Evolutionary conservation across 1,139 yeast species (phyloP).

Genomic region (Zygotorulaspora mrakii): DNA sequence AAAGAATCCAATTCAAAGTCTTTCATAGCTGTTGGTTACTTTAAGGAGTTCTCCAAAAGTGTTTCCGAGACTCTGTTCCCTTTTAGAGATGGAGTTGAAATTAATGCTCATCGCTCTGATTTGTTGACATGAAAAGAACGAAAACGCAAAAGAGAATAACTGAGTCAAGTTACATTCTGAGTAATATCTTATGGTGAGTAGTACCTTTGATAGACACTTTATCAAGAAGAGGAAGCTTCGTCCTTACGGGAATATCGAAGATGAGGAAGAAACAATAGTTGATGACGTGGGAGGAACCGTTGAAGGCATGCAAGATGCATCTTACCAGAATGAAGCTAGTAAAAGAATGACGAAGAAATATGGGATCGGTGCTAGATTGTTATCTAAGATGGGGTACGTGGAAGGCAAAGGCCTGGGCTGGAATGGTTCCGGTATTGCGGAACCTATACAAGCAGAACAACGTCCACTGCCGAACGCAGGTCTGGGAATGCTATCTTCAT

Average conservation of each 20-base stretch:
- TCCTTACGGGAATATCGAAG: conserved; percentile 14
- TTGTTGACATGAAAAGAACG: no score
- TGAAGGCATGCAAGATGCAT: conserved; percentile 12
- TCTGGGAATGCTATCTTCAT: conserved; percentile 47
- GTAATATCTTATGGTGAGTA: no score
- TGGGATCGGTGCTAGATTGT: conserved; percentile 81
- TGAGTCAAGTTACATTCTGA: no score
- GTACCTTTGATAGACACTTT: not conserved
- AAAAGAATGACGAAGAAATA: conserved; percentile 39
- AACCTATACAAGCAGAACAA: conserved; percentile 68
- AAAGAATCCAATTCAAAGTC: conserved; percentile 27
- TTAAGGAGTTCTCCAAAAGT: no score
- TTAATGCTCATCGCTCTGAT: not conserved
- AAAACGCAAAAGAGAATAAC: no score
- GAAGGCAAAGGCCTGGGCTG: conserved; percentile 81
- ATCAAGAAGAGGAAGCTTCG: conserved; percentile 12
- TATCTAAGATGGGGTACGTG: conserved; percentile 83
- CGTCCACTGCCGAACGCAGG: conserved; percentile 65
- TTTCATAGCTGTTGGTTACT: no score
- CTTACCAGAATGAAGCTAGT: conserved; percentile 10
- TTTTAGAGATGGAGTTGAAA: not conserved
- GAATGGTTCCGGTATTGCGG: conserved; percentile 64
- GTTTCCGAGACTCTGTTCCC: no score
- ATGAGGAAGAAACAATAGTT: conserved; percentile 12
- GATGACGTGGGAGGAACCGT: conserved; percentile 4